phyloP scores from a whole-genome alignment of 352 stramenopile genomes.

The Discostella stelligera region DNA sequence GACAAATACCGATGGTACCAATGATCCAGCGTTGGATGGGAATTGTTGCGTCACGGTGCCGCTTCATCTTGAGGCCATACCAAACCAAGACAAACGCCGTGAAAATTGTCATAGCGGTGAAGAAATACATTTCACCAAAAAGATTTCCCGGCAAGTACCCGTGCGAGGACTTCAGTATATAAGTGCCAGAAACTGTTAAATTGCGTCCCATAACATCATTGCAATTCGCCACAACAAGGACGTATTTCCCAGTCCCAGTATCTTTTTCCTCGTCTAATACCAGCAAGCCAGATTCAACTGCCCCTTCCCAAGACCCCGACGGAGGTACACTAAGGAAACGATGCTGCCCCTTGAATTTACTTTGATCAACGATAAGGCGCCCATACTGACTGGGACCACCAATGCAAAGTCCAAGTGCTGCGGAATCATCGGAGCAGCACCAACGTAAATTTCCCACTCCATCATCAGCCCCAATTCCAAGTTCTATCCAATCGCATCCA shows the following conservation, averaged over 20 bases:
- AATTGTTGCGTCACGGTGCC: conserved; percentile 66
- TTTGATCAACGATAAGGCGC: conserved; percentile 66
- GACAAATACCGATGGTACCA: conserved; percentile 66
- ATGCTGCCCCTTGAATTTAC: conserved; percentile 62
- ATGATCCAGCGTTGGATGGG: conserved; percentile 79
- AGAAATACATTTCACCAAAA: conserved; percentile 81
- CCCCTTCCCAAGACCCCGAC: conserved; percentile 44
- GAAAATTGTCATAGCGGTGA: conserved; percentile 44
- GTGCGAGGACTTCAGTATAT: conserved; percentile 65
- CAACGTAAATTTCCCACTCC: conserved; percentile 59
- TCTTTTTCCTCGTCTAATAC: conserved; percentile 44
- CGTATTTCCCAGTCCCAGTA: conserved; percentile 63
- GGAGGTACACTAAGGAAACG: conserved; percentile 60
- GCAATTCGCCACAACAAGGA: conserved; percentile 75
- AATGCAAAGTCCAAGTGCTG: conserved; percentile 57
- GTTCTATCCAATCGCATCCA: conserved; percentile 72
- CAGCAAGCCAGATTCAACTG: conserved; percentile 58
- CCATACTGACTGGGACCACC: conserved; percentile 49
- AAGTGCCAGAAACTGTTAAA: conserved; percentile 63
- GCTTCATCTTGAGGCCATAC: conserved; percentile 67
- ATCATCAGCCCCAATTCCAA: conserved; percentile 62
- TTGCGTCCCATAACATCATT: conserved; percentile 61
- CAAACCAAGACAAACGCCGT: conserved; percentile 61
- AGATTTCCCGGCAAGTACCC: conserved; percentile 78
- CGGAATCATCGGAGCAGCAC: conserved; percentile 72